phyloP scores from a whole-genome alignment of 1,284 basidiomycete genomes.

The Leccinum huronense region DNA sequence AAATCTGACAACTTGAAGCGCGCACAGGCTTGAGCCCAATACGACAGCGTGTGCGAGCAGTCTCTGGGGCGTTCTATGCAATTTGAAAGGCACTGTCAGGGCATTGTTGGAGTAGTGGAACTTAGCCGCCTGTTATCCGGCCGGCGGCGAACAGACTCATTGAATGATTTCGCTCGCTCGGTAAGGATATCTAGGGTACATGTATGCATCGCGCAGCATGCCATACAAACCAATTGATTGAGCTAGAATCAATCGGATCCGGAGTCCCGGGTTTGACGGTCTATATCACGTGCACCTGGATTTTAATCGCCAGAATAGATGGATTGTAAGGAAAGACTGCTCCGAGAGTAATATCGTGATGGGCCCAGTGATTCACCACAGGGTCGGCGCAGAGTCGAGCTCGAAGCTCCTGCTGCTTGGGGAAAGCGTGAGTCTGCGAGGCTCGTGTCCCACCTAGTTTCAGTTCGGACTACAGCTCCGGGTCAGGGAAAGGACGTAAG shows the following conservation, averaged over 20 bases:
- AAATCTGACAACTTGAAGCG: neutral
- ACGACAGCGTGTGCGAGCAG: neutral
- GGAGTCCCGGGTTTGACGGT: neutral
- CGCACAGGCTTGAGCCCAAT: neutral
- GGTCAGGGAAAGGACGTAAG: neutral
- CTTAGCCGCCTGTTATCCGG: neutral
- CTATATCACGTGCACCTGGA: neutral
- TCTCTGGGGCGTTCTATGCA: conserved; percentile 1
- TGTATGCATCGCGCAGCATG: neutral
- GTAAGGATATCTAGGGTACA: neutral
- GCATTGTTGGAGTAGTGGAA: neutral
- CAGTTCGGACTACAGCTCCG: neutral
- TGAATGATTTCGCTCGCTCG: neutral
- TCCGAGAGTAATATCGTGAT: neutral
- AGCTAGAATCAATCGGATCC: conserved; percentile 4
- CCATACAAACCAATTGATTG: neutral
- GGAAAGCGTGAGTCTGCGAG: neutral
- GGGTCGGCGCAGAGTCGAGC: neutral
- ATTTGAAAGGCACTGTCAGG: neutral
- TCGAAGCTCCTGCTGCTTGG: neutral
- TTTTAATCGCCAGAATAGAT: neutral
- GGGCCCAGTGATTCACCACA: neutral
- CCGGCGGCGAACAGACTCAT: neutral
- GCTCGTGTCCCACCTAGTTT: neutral
- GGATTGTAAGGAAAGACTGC: neutral